Evolutionary conservation across 2,329 filamentous ascomycete genomes (phyloP), one percentile per base, ranked within the genome.

Genomic region (Beauveria pseudobassiana): DNA sequence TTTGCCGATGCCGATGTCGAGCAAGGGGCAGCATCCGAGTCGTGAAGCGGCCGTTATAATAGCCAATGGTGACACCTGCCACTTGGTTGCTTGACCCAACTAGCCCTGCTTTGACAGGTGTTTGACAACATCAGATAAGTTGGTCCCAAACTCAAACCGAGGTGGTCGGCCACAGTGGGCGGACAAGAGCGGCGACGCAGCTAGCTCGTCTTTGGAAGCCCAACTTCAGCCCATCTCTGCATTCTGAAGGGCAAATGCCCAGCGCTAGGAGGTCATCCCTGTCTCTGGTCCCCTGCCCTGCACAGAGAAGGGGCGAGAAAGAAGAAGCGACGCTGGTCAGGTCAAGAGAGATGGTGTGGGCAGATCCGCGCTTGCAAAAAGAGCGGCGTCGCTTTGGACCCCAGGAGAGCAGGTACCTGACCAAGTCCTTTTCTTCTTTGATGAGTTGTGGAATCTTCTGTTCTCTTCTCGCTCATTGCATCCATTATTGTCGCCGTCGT

Each of bases 281-380:
- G 58, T 28, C 26, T 48, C 26, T 20, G 42, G 26, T 48, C 40
- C 49, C 18, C 18, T 24, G 34, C 7, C n/a, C 42, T 46, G 30
- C 49, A 48, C 26, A 34, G 40, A 43, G 58, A 34, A 20, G 57
- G 48, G 24, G 5, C 16, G 34, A 48, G n/a, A 48, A 48, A 52
- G 28, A 40, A 48, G 42, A 60, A 53, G 53, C 48, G 57, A 42
- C n/a, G 40, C 57, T 53, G 49, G 56, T 20, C 40, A 42, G 42
- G 40, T 59, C 48, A 5, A 60, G 34, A 40, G 50, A 59, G 26
- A 52, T 54, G 58, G 49, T 48, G 40, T 53, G 57, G 48, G 26
- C 48, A 51, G 52, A 43, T 52, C 38, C 38, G 52, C 57, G 57
- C 48, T 40, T 60, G 57, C 57, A 46, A 60, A 48, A 59, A 60